A percentile compares a stretch with the other conserved stretches of the same genome.
These are phyloP conservation scores for Barnettozyma populi DNA, from an alignment of 805 yeast genomes.

Conservation along the genomic window DNA sequence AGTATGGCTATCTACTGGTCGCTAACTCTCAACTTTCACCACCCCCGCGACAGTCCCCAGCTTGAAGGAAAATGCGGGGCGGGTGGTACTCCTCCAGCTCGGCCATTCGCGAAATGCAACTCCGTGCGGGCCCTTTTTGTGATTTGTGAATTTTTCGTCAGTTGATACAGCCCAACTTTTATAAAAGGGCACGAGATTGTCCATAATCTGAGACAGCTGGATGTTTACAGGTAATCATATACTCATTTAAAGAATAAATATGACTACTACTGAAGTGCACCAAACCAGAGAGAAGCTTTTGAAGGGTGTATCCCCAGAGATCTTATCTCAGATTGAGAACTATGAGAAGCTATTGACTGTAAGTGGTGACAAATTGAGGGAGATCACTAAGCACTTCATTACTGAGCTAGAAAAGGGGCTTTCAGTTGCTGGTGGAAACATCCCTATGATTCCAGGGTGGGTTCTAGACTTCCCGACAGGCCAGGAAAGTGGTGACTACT, in stretches of 20 bases:
- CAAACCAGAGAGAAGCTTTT: conserved; percentile 19
- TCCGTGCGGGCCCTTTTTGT: background rate
- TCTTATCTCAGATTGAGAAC: conserved; percentile 51
- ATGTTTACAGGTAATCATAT: background rate
- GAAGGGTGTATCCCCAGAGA: conserved; percentile 53
- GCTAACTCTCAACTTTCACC: no score
- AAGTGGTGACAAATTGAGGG: conserved; percentile 50
- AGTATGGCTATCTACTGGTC: no score
- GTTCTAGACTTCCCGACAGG: conserved; percentile 93
- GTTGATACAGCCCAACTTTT: background rate
- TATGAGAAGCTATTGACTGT: conserved; percentile 62
- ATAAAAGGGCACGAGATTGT: background rate
- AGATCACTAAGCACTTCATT: conserved; percentile 71
- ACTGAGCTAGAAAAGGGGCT: conserved; percentile 79
- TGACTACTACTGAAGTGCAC: background rate
- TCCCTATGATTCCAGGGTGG: conserved; percentile 98
- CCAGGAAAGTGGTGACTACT: conserved; percentile 78
- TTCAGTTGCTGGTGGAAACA: conserved; percentile 69
- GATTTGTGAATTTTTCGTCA: background rate
- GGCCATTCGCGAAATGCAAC: background rate
- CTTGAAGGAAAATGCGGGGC: no score
- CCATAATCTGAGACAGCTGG: background rate
- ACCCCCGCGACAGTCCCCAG: background rate
- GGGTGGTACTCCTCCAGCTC: no score
- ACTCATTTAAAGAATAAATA: background rate